phyloP scores from a whole-genome alignment of 805 yeast species.

The Yamadazyma akitaensis region DNA sequence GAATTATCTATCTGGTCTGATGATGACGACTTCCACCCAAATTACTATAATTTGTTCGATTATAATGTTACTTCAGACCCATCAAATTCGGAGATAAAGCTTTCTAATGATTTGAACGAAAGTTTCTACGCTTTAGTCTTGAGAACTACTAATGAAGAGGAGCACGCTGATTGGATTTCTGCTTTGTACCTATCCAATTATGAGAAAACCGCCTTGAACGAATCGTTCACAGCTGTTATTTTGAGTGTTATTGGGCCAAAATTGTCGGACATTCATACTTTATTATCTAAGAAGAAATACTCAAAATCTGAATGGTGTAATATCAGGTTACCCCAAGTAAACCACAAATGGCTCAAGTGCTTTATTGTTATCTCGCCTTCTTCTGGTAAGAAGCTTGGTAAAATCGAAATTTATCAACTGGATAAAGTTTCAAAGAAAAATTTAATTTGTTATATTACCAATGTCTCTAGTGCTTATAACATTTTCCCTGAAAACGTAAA shows the following conservation, averaged over 20 bases:
- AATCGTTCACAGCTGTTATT: conserved; percentile 63
- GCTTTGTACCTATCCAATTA: conserved; percentile 53
- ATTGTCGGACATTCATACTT: conserved; percentile 56
- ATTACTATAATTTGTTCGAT: conserved; percentile 53
- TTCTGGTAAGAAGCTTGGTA: conserved; percentile 45
- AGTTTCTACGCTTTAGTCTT: conserved; percentile 20
- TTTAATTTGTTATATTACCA: conserved; percentile 48
- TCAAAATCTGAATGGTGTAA: conserved; percentile 60
- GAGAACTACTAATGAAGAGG: conserved; percentile 20
- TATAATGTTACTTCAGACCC: conserved; percentile 15
- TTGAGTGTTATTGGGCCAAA: conserved; percentile 55
- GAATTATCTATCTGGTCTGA: conserved; percentile 50
- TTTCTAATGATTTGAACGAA: conserved; percentile 15
- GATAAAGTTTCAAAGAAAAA: conserved; percentile 49
- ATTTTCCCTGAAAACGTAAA: conserved; percentile 57
- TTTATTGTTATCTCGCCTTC: conserved; percentile 49
- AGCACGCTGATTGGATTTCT: conserved; percentile 40
- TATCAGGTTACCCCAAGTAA: conserved; percentile 55
- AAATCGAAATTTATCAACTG: conserved; percentile 50
- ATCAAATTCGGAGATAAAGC: conserved; percentile 8
- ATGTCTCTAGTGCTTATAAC: conserved; percentile 47
- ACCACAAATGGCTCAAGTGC: conserved; percentile 58
- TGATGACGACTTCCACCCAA: conserved; percentile 42
- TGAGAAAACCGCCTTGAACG: conserved; percentile 55
- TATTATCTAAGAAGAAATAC: conserved; percentile 47